A percentile compares a stretch with the other conserved stretches of the same genome.
phyloP scores from a whole-genome alignment of 352 stramenopile species.

The Blastocystis sp. region DNA sequence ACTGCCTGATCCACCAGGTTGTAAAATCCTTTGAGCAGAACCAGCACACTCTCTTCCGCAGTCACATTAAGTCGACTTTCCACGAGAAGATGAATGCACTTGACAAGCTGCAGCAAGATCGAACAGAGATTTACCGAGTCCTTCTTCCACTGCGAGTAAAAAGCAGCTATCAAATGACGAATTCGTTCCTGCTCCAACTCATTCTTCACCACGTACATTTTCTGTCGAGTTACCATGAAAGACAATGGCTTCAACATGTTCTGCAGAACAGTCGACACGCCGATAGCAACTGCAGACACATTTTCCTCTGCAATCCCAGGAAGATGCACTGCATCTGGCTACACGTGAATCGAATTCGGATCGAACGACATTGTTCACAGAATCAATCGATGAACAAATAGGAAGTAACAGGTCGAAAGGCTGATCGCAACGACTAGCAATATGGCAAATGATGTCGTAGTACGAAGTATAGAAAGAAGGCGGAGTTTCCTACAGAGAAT shows the following conservation, averaged over 20 bases:
- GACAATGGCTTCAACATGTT: background rate
- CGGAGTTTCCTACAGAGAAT: background rate
- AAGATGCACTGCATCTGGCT: background rate
- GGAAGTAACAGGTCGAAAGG: background rate
- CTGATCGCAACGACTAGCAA: background rate
- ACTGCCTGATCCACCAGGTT: background rate
- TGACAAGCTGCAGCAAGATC: background rate
- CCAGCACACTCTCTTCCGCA: background rate
- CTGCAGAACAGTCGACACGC: background rate
- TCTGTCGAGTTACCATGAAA: background rate
- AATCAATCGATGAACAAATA: background rate
- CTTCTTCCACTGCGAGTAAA: background rate
- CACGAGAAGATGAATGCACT: background rate
- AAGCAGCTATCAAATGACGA: background rate
- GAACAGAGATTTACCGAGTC: background rate
- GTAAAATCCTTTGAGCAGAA: slow-evolving; percentile 4
- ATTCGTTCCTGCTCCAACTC: slow-evolving; percentile 8
- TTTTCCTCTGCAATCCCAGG: background rate
- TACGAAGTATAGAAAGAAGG: background rate
- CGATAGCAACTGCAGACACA: background rate
- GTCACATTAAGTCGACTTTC: background rate
- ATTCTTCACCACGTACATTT: slow-evolving; percentile 34
- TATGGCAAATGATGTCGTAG: background rate
- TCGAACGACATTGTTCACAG: background rate
- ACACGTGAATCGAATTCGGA: background rate